Evolutionary conservation across 495 filamentous ascomycete species (phyloP).

Genomic region (Emericellopsis terricola): DNA sequence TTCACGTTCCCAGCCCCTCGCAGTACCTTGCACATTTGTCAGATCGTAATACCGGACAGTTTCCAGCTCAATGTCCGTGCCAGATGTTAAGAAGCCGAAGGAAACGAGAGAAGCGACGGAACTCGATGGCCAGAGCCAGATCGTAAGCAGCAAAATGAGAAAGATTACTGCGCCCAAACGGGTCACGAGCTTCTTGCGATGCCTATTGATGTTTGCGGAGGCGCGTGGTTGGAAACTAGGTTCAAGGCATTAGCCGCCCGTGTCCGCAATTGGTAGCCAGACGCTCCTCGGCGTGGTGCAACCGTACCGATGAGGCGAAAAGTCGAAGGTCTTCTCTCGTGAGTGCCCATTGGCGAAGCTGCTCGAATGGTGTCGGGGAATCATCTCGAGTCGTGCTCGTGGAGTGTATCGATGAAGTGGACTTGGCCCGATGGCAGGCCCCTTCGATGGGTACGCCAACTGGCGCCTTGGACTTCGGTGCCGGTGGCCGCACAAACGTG

Average conservation of each 20-base stretch:
- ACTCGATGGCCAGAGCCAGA: conserved; percentile 45
- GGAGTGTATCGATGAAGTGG: too few species aligned
- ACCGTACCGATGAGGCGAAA: conserved; percentile 61
- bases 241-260: not conserved
- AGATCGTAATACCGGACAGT: conserved; percentile 96
- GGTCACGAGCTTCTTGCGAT: conserved; percentile 55
- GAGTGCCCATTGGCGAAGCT: conserved; percentile 67
- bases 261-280: conserved; percentile 1
- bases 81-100: conserved; percentile 48
- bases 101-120: conserved; percentile 56
- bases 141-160: conserved; percentile 35
- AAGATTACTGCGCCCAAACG: conserved; percentile 36
- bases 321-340: conserved; percentile 56
- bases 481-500: too few species aligned
- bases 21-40: conserved; percentile 71
- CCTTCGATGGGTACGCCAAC: too few species aligned
- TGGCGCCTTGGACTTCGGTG: too few species aligned
- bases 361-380: conserved; percentile 37
- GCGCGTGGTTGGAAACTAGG: conserved; percentile 72
- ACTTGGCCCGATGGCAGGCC: too few species aligned
- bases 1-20: conserved; percentile 82
- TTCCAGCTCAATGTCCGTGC: conserved; percentile 62
- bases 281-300: not conserved
- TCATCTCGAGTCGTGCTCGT: conserved; percentile 39
- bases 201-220: conserved; percentile 50